Conservation (phyloP, 805 yeast species). For the Ogataea corticis region DNA sequence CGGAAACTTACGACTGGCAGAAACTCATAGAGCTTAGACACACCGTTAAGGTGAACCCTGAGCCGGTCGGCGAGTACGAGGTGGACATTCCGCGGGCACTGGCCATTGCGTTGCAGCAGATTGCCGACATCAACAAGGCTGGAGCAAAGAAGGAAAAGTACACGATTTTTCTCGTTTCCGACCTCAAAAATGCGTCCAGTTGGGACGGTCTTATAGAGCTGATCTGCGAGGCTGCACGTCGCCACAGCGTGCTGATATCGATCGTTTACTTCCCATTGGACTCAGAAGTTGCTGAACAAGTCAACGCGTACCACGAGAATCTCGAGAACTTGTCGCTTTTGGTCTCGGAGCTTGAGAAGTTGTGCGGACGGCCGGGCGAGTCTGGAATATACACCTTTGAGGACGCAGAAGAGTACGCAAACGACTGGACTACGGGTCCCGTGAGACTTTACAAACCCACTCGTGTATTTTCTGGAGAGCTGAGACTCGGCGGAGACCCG, state of each 20-base stretch:
- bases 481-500: conserved; percentile 49
- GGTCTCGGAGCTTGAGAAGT: conserved; percentile 8
- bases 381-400: conserved; percentile 18
- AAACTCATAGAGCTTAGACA: conserved; percentile 14
- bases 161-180: conserved; percentile 22
- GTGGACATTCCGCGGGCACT: conserved; percentile 31
- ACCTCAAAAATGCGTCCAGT: conserved; percentile 14
- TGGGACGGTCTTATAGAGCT: conserved; percentile 23
- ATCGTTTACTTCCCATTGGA: conserved; percentile 19
- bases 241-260: conserved; percentile 17
- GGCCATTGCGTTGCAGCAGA: conserved; percentile 26
- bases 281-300: conserved; percentile 2
- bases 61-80: conserved; percentile 21
- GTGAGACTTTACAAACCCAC: conserved; percentile 48
- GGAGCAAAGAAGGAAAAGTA: conserved; percentile 14
- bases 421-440: conserved; percentile 22
- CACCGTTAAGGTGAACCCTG: conserved; percentile 17
- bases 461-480: conserved; percentile 44
- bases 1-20: conserved; percentile 22
- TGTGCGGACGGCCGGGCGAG: conserved; percentile 15
- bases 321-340: conserved; percentile 5
- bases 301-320: conserved; percentile 10
- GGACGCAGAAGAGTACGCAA: conserved; percentile 13
- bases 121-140: conserved; percentile 15
- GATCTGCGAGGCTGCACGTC: conserved; percentile 13